phyloP scores from a whole-genome alignment of 2,329 filamentous ascomycete species.

The Cladosporium sp. region DNA sequence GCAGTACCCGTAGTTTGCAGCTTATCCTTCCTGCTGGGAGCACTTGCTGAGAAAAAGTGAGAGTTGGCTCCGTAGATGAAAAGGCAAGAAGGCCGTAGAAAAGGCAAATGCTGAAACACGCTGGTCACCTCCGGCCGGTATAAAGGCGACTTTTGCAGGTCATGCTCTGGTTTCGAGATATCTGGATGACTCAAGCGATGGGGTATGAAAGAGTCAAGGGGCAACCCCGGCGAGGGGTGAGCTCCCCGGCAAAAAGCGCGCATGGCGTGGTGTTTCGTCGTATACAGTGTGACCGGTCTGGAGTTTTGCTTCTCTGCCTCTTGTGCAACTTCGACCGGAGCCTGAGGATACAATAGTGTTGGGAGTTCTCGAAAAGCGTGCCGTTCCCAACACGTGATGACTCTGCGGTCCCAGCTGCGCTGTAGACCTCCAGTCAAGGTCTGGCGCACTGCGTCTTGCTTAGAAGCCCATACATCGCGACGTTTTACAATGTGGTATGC shows the following conservation, averaged over 20 bases:
- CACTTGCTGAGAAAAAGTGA: slow-evolving; percentile 35
- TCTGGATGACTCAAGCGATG: slow-evolving; percentile 27
- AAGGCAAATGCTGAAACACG: slow-evolving; percentile 52
- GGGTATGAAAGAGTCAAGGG: background rate
- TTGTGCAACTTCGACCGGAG: no score
- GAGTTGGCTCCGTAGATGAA: slow-evolving; percentile 60
- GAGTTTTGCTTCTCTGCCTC: slow-evolving; percentile 23
- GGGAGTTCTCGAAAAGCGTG: slow-evolving; percentile 67
- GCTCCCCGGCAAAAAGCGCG: background rate
- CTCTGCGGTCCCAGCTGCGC: slow-evolving; percentile 70
- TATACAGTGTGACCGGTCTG: slow-evolving; percentile 62
- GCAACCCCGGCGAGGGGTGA: background rate
- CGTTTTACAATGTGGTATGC: slow-evolving; percentile 63
- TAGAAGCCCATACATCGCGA: slow-evolving; percentile 69
- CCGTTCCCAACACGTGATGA: slow-evolving; percentile 64
- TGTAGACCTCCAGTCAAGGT: slow-evolving; percentile 71
- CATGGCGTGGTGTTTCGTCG: slow-evolving; percentile 53
- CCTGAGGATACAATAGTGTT: slow-evolving; percentile 49
- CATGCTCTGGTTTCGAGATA: slow-evolving; percentile 24
- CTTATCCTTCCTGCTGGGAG: slow-evolving; percentile 40
- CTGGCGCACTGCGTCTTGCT: slow-evolving; percentile 33
- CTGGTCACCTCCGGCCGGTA: slow-evolving; percentile 62
- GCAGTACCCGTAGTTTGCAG: slow-evolving; percentile 57
- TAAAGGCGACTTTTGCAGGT: slow-evolving; percentile 46
- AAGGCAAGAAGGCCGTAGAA: slow-evolving; percentile 58